Evolutionary conservation across 2,329 filamentous ascomycete genomes (phyloP).

Genomic region (Hirsutella thompsonii): DNA sequence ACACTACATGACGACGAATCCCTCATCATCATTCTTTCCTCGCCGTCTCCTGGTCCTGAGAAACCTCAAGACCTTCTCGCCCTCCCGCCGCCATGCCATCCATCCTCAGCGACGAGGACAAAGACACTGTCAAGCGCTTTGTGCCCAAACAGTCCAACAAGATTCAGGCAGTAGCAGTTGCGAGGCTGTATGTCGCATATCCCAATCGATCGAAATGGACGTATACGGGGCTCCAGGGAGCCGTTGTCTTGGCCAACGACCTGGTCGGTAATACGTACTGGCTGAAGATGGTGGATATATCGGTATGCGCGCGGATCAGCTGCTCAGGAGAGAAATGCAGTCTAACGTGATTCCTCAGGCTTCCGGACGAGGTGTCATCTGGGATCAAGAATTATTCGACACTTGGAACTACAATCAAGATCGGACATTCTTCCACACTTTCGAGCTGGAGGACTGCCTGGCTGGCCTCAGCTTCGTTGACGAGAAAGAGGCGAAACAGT

Average conservation of each 20-base stretch:
- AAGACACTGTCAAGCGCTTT: slow-evolving; percentile 87
- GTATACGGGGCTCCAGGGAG: slow-evolving; percentile 86
- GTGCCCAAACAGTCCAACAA: slow-evolving; percentile 94
- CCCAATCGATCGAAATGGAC: slow-evolving; percentile 81
- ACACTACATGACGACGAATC: background rate
- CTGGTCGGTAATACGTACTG: slow-evolving; percentile 91
- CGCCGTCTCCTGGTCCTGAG: background rate
- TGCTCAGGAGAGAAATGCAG: slow-evolving; percentile 3
- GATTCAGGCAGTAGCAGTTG: slow-evolving; percentile 90
- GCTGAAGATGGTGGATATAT: slow-evolving; percentile 95
- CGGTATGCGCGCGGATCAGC: slow-evolving; percentile 36
- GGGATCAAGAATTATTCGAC: slow-evolving; percentile 97
- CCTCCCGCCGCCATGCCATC: slow-evolving; percentile 37
- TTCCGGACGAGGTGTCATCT: slow-evolving; percentile 72
- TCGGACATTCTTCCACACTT: slow-evolving; percentile 93
- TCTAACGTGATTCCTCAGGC: slow-evolving; percentile 33
- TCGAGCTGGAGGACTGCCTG: slow-evolving; percentile 86
- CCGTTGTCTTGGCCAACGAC: slow-evolving; percentile 83
- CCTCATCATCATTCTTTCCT: background rate
- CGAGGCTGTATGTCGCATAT: slow-evolving; percentile 84
- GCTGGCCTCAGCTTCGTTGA: slow-evolving; percentile 87
- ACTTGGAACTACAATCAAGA: slow-evolving; percentile 93
- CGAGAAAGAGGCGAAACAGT: slow-evolving; percentile 94
- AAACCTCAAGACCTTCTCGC: background rate
- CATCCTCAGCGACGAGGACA: slow-evolving; percentile 82